phyloP scores from a whole-genome alignment of 805 yeast species.

The Teunomyces panamensis region DNA sequence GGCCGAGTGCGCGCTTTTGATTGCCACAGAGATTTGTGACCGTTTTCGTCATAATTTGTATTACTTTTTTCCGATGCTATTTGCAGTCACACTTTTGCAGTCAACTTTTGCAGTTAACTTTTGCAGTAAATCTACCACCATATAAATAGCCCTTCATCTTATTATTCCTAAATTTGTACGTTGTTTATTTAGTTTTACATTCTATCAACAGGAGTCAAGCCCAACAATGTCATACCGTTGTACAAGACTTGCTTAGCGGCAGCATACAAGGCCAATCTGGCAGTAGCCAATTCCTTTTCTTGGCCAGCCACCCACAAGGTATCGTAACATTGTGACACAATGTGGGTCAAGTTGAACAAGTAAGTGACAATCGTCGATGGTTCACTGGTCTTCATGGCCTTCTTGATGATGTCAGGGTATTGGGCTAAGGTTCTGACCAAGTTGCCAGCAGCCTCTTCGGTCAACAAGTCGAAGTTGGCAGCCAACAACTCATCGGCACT shows the following conservation, averaged over 20 bases:
- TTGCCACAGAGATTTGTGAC: no score
- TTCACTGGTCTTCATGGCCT: constrained; percentile 80
- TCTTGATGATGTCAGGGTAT: constrained; percentile 86
- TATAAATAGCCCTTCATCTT: not conserved
- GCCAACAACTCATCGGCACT: constrained; percentile 37
- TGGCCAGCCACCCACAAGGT: constrained; percentile 97
- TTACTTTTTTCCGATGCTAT: no score
- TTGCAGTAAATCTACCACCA: not conserved
- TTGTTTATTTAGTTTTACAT: constrained; percentile 52
- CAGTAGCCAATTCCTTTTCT: constrained; percentile 76
- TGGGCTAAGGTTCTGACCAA: constrained; percentile 78
- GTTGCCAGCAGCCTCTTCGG: constrained; percentile 67
- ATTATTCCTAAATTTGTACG: not conserved
- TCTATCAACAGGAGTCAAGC: constrained; percentile 97
- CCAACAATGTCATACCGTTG: constrained; percentile 87
- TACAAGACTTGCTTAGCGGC: constrained; percentile 85
- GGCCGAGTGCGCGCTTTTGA: constrained; percentile 2
- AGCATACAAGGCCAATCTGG: constrained; percentile 87
- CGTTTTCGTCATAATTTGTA: no score
- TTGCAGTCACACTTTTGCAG: no score
- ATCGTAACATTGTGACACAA: constrained; percentile 94
- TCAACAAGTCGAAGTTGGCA: constrained; percentile 60
- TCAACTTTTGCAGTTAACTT: no score
- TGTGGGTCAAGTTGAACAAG: constrained; percentile 86
- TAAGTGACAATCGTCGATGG: constrained; percentile 94